Evolutionary conservation across 2,329 filamentous ascomycete species (phyloP), one percentile per base, ranked within the genome.

Genomic region (Xylariaceae sp.): DNA sequence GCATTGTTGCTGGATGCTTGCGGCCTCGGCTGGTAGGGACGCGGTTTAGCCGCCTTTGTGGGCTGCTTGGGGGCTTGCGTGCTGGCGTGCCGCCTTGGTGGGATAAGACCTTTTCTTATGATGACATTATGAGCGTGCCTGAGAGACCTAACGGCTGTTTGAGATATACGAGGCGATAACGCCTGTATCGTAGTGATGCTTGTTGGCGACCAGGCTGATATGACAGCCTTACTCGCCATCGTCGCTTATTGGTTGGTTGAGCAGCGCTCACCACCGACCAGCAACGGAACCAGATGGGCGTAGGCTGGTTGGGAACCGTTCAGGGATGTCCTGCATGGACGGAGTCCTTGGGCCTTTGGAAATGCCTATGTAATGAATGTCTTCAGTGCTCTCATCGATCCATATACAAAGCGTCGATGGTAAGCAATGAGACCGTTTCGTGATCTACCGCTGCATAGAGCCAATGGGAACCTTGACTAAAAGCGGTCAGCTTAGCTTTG

Each of bases 21-120:
- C 17, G 52, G 39, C 29, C 42, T 37, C 5, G 53, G 42, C 25
- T 54, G 47, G 43, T 52, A 60, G n/a, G 58, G 56, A 8, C 58
- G 53, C 2, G 57, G 53, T 25, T 58, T 60, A 22, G 55, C 19
- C 12, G 43, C n/a, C 27, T 32, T n/a, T n/a, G n/a, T n/a, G n/a
- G n/a, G n/a, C n/a, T n/a, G n/a, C n/a, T n/a, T n/a, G n/a, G n/a
- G n/a, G n/a, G 20, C 35, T 37, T 45, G 48, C 20, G 51, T 49
- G 27, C 52, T 54, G 43, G 54, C 54, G 20, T 54, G 50, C 42
- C 50, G 49, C 41, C 47, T 57, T 23, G 48, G 46, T 4, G 42
- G 17, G 14, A 42, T n/a, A 3, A 37, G n/a, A n/a, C n/a, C n/a
- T 25, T 25, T 39, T 19, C 38, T 27, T 27, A 47, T 49, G 39